Conservation (phyloP, 495 filamentous ascomycete genomes). For the Margaritispora aquatica region DNA sequence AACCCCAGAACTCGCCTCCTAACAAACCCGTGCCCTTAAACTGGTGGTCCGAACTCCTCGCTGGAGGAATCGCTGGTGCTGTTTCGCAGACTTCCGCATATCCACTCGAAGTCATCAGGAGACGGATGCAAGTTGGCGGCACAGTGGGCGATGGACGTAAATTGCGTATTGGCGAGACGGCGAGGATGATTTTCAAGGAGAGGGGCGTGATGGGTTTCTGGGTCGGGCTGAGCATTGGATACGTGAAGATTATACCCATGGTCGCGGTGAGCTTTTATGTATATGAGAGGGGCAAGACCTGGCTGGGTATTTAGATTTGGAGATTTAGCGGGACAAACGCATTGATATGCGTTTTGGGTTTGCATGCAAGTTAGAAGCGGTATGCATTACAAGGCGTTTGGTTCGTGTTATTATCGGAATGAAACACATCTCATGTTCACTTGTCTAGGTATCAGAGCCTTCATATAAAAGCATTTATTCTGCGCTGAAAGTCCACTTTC, state of each 20-base stretch:
- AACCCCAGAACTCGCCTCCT: conserved; percentile 34
- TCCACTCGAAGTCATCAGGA: conserved; percentile 83
- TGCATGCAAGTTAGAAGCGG: not conserved
- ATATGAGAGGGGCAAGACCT: conserved; percentile 77
- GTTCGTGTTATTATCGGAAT: not conserved
- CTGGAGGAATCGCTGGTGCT: conserved; percentile 79
- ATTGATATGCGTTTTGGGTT: not conserved
- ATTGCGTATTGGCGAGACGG: conserved; percentile 73
- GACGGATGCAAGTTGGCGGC: conserved; percentile 93
- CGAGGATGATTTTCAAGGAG: conserved; percentile 63
- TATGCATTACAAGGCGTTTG: not conserved
- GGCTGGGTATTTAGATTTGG: conserved; percentile 51
- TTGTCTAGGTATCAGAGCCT: too few relatives aligned
- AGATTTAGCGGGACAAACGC: not conserved
- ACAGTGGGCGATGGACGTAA: conserved; percentile 84
- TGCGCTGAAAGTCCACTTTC: too few relatives aligned
- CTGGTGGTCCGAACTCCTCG: conserved; percentile 75
- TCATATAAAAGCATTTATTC: too few relatives aligned
- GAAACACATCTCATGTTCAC: not conserved
- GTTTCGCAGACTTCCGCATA: conserved; percentile 89
- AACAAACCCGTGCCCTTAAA: conserved; percentile 60
- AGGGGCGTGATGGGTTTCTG: conserved; percentile 79
- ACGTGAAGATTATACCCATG: conserved; percentile 91
- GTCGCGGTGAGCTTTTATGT: conserved; percentile 67
- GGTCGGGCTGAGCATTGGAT: conserved; percentile 90